phyloP scores from a whole-genome alignment of 306 rosid species.

The Vigna reflexopilosa region DNA sequence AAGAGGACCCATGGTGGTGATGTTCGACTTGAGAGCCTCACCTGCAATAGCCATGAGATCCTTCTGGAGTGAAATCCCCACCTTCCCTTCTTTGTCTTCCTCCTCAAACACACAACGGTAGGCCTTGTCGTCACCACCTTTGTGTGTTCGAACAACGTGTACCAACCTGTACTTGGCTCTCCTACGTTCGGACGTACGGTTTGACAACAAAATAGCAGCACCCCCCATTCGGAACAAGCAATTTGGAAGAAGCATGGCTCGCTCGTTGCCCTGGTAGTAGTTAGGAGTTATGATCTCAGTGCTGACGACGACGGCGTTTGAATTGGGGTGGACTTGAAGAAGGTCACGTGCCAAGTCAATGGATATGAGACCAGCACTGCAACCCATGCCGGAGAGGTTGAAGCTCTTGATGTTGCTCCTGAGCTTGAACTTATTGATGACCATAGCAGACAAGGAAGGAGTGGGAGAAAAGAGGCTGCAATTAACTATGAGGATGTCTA shows the following conservation, averaged over 20 bases:
- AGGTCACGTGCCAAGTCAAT: conserved; percentile 91
- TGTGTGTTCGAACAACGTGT: conserved; percentile 86
- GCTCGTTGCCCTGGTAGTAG: conserved; percentile 88
- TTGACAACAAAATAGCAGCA: conserved; percentile 79
- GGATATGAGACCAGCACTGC: conserved; percentile 89
- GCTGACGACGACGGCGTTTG: conserved; percentile 83
- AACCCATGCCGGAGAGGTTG: conserved; percentile 95
- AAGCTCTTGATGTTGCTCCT: conserved; percentile 85
- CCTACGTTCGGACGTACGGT: conserved; percentile 59
- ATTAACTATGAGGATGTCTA: conserved; percentile 81
- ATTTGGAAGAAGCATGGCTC: conserved; percentile 96
- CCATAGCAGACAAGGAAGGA: conserved; percentile 90
- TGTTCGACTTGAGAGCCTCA: conserved; percentile 89
- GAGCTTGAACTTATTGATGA: conserved; percentile 83
- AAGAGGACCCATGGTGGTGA: conserved; percentile 92
- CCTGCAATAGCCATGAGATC: conserved; percentile 99
- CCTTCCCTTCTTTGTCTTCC: conserved; percentile 85
- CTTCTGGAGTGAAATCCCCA: conserved; percentile 75
- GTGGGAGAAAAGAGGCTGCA: conserved; percentile 93
- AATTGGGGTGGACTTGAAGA: conserved; percentile 89
- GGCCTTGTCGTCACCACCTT: conserved; percentile 86
- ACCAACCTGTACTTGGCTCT: conserved; percentile 79
- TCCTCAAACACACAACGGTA: conserved; percentile 81
- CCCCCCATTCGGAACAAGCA: conserved; percentile 98
- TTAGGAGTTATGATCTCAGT: conserved; percentile 93